These are phyloP conservation scores for Kodamaea jinghongensis DNA, from an alignment of 805 yeast species.

Conservation along the genomic window DNA sequence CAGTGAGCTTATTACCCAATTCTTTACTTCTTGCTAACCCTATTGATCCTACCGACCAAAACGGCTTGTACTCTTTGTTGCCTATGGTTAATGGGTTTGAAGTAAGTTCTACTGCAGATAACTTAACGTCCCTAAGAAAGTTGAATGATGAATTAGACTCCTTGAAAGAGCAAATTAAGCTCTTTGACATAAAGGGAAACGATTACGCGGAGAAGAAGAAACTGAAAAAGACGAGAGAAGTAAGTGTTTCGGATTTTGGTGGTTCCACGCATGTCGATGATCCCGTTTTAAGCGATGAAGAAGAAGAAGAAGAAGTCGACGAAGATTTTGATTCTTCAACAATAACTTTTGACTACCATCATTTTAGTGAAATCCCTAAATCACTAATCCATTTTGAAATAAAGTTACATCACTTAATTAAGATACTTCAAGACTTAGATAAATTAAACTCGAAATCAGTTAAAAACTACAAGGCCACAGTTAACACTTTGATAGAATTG, in stretches of 20 bases:
- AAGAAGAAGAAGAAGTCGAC: constrained; percentile 8
- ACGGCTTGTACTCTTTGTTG: constrained; percentile 49
- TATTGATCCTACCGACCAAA: constrained; percentile 48
- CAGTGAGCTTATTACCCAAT: constrained; percentile 44
- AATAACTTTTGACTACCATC: constrained; percentile 8
- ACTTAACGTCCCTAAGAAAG: constrained; percentile 29
- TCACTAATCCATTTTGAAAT: constrained; percentile 33
- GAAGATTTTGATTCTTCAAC: constrained; percentile 2
- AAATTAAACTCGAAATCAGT: constrained; percentile 34
- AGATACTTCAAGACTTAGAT: constrained; percentile 35
- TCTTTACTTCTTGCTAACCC: constrained; percentile 51
- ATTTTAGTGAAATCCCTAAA: constrained; percentile 29
- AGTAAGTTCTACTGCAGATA: constrained; percentile 28
- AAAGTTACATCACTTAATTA: constrained; percentile 32
- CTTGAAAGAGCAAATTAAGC: constrained; percentile 31
- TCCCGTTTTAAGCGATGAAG: neutral
- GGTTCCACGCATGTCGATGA: constrained; percentile 1
- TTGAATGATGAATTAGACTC: constrained; percentile 35
- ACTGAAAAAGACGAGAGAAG: neutral
- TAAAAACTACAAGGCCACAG: constrained; percentile 38
- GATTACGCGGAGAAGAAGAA: constrained; percentile 12
- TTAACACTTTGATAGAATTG: constrained; percentile 44
- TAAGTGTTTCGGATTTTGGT: neutral
- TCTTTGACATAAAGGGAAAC: constrained; percentile 27
- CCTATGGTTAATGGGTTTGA: constrained; percentile 44